Evolutionary conservation across 768 basidiomycete genomes (phyloP).

Genomic region (Daedaleopsis sinensis): DNA sequence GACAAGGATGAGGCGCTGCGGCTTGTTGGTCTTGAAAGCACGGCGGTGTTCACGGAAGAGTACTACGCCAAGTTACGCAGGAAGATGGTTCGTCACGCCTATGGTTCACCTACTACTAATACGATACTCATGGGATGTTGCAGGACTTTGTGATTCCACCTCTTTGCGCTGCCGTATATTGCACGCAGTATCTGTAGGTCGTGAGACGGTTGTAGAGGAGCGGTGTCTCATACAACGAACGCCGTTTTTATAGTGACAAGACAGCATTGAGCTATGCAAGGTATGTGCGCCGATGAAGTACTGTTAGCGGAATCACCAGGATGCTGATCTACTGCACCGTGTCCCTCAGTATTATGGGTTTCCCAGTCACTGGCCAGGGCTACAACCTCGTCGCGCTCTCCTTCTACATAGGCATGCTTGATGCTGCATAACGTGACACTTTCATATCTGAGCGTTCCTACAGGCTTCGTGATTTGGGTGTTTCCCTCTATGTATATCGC

Average conservation of each 20-base stretch:
- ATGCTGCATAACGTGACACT: not conserved
- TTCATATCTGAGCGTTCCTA: not conserved
- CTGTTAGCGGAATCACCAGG: not conserved
- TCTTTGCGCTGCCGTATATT: constrained; percentile 65
- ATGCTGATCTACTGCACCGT: not conserved
- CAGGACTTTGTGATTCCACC: constrained; percentile 59
- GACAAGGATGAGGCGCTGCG: constrained; percentile 63
- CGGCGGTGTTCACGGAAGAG: constrained; percentile 58
- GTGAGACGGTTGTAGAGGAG: too few species aligned
- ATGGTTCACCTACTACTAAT: not conserved
- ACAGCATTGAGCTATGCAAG: constrained; percentile 72
- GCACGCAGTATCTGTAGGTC: constrained; percentile 62
- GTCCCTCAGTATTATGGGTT: constrained; percentile 58
- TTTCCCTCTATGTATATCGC: constrained; percentile 70
- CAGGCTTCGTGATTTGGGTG: constrained; percentile 63
- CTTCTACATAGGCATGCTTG: constrained; percentile 56
- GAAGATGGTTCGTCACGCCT: constrained; percentile 51
- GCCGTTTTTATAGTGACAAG: constrained; percentile 52
- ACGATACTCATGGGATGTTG: not conserved
- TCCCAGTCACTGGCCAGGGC: constrained; percentile 65
- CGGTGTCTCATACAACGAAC: too few species aligned
- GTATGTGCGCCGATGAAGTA: constrained; percentile 27
- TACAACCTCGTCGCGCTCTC: constrained; percentile 71
- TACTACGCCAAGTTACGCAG: constrained; percentile 57
- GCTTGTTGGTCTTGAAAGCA: constrained; percentile 57